Evolutionary conservation across 2,329 filamentous ascomycete genomes (phyloP).

Genomic region (Parasarocladium wereldwijsianum): DNA sequence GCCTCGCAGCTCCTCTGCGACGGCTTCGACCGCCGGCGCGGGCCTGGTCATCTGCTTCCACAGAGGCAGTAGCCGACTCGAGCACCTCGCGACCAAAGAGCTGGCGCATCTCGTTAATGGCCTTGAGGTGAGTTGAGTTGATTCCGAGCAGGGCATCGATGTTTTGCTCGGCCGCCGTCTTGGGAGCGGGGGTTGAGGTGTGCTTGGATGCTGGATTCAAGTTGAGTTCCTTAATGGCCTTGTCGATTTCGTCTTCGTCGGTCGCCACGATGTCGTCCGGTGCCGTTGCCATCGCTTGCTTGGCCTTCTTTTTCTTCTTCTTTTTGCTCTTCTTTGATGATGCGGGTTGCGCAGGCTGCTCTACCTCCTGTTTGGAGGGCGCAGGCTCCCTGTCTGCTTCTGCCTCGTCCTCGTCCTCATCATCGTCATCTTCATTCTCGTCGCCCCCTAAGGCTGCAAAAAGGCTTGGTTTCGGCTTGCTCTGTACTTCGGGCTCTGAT

Average conservation of each 20-base stretch:
- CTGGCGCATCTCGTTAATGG: constrained; percentile 75
- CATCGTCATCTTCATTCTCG: constrained; percentile 23
- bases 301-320: constrained; percentile 24
- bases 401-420: constrained; percentile 16
- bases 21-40: constrained; percentile 18
- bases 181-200: constrained; percentile 6
- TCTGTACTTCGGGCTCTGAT: constrained; percentile 14
- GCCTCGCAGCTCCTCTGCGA: constrained; percentile 16
- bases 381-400: constrained; percentile 6
- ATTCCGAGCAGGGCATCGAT: constrained; percentile 30
- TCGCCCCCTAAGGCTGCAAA: constrained; percentile 37
- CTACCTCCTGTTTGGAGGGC: constrained; percentile 15
- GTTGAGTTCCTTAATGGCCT: constrained; percentile 34
- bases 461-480: constrained; percentile 26
- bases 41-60: constrained; percentile 31
- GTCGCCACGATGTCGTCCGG: constrained; percentile 9
- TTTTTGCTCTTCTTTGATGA: constrained; percentile 20
- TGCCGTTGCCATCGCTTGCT: constrained; percentile 14
- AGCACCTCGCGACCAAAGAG: constrained; percentile 43
- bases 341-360: constrained; percentile 10
- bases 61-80: constrained; percentile 32
- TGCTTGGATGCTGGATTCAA: constrained; percentile 12
- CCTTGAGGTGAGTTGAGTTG: constrained; percentile 61
- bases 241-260: constrained; percentile 39
- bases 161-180: constrained; percentile 8